Percentiles rank a stretch among this genome's conserved stretches.
phyloP scores from a whole-genome alignment of 495 filamentous ascomycete genomes.

The Chaetomium tenue region DNA sequence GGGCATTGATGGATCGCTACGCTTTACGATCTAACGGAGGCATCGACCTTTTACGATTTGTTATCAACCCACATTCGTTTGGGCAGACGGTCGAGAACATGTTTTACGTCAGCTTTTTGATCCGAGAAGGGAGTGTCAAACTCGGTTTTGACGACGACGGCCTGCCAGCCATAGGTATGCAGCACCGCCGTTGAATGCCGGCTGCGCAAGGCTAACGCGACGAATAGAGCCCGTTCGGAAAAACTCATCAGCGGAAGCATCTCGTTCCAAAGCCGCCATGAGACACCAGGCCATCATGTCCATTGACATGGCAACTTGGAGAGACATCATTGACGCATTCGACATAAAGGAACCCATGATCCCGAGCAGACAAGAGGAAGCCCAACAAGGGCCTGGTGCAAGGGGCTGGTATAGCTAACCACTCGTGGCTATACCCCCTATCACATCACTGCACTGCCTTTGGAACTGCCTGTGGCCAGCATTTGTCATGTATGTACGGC shows the following conservation, averaged over 20 bases:
- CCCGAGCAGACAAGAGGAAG: conserved; percentile 68
- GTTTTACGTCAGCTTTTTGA: conserved; percentile 94
- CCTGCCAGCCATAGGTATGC: conserved; percentile 72
- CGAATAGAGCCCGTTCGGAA: conserved; percentile 16
- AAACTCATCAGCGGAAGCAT: background rate
- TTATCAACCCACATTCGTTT: conserved; percentile 84
- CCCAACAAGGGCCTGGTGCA: conserved; percentile 51
- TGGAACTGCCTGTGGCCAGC: too few species aligned
- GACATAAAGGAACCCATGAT: conserved; percentile 77
- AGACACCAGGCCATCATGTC: conserved; percentile 83
- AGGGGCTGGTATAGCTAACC: conserved; percentile 74
- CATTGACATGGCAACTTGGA: conserved; percentile 80
- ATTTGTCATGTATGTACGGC: background rate
- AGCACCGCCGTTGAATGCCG: conserved; percentile 2
- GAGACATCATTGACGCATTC: conserved; percentile 68
- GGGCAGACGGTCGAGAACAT: conserved; percentile 96
- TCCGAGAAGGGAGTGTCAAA: conserved; percentile 75
- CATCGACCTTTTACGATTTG: conserved; percentile 75
- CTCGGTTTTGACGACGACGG: conserved; percentile 61
- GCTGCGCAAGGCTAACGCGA: conserved; percentile 14
- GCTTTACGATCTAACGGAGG: conserved; percentile 61
- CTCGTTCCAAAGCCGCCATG: conserved; percentile 42
- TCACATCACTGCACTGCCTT: background rate
- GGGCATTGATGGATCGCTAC: conserved; percentile 53
- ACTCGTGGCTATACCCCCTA: background rate